Percentiles rank a stretch among this genome's conserved stretches.
Conservation (phyloP, 805 yeast genomes). For the Cyberlindnera japonica region DNA sequence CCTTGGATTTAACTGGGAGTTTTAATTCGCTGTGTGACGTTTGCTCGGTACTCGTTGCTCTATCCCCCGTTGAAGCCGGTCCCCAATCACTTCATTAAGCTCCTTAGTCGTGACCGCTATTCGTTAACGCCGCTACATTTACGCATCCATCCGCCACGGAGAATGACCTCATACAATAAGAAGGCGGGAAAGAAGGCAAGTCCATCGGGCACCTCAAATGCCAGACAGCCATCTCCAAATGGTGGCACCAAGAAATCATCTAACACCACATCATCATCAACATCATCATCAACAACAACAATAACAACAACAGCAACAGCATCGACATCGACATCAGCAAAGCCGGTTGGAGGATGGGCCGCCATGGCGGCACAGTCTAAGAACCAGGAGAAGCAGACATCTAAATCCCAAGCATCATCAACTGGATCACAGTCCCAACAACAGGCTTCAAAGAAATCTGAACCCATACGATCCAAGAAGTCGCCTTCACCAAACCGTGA, state of each 20-base stretch:
- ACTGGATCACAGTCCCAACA: background rate
- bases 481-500: slow-evolving; percentile 9
- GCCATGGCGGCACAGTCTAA: slow-evolving; percentile 22
- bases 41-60: too few relatives aligned
- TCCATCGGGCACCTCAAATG: background rate
- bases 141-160: background rate
- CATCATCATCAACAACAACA: too few relatives aligned
- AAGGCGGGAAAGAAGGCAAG: background rate
- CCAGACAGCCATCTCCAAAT: background rate
- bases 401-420: too few relatives aligned
- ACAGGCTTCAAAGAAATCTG: background rate
- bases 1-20: too few relatives aligned
- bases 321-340: background rate
- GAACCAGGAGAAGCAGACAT: background rate
- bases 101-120: too few relatives aligned
- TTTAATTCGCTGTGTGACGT: too few relatives aligned
- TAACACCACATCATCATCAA: background rate
- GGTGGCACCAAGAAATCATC: background rate
- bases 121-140: too few relatives aligned
- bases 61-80: too few relatives aligned
- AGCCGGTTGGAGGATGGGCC: slow-evolving; percentile 18
- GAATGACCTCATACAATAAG: too few relatives aligned
- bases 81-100: too few relatives aligned
- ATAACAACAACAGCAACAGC: background rate
- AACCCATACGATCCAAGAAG: slow-evolving; percentile 8